A percentile compares a stretch with the other conserved stretches of the same genome.
phyloP scores from a whole-genome alignment of 75 land plant genomes.

The Selaginella moellendorffii region DNA sequence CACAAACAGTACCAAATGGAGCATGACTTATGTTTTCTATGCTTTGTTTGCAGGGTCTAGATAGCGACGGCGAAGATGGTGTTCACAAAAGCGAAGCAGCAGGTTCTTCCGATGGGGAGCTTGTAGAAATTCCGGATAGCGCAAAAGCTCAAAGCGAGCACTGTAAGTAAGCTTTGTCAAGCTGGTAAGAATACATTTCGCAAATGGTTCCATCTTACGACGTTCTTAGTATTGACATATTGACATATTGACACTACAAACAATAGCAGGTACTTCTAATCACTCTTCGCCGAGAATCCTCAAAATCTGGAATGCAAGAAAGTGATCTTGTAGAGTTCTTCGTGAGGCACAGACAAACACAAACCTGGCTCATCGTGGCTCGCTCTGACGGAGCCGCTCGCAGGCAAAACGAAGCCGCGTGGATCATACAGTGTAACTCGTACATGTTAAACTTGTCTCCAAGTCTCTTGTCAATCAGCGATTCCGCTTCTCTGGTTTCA shows the following conservation, averaged over 20 bases:
- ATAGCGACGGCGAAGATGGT: slow-evolving; percentile 24
- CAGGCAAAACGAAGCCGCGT: too few relatives aligned
- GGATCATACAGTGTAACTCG: too few relatives aligned
- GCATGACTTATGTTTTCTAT: not conserved
- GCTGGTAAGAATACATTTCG: not conserved
- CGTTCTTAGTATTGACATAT: not conserved
- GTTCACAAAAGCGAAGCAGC: not conserved
- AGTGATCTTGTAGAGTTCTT: too few relatives aligned
- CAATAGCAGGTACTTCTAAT: too few relatives aligned
- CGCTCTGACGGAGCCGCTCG: too few relatives aligned
- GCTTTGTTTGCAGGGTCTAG: slow-evolving; percentile 15
- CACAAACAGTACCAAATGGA: not conserved
- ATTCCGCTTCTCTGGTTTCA: too few relatives aligned
- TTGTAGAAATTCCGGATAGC: slow-evolving; percentile 18
- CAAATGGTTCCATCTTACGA: not conserved
- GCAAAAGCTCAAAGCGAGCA: not conserved
- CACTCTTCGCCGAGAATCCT: too few relatives aligned
- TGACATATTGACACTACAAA: not conserved
- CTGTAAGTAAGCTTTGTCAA: not conserved
- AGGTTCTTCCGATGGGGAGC: slow-evolving; percentile 27
- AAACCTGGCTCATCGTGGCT: too few relatives aligned
- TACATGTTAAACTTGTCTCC: too few relatives aligned
- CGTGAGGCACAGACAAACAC: too few relatives aligned
- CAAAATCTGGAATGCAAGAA: too few relatives aligned
- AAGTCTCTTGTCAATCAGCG: too few relatives aligned